Evolutionary conservation across 2,329 filamentous ascomycete genomes (phyloP), one percentile per base, ranked within the genome.

Genomic region (Biscogniauxia marginata): DNA sequence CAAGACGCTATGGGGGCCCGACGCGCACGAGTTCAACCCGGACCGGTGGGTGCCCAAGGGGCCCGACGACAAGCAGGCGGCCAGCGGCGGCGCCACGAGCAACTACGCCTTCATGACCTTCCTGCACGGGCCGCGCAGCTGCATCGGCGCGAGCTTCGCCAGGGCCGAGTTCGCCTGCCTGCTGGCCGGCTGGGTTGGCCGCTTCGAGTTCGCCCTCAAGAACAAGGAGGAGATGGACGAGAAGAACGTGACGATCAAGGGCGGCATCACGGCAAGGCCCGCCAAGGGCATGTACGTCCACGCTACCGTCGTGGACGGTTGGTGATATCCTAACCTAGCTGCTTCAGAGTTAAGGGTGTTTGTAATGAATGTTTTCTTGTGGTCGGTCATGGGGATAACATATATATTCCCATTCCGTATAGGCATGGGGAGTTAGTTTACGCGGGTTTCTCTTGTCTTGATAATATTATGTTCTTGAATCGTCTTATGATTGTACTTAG

Each of bases 91-190:
- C 7, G 88, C 90, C 1, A 77, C 80, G 16, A 90, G 82, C 63
- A 95, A 93, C 72, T 96, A 88, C 70, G 83, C 87, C 0, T 87
- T 89, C 65, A 70, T 93, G 73, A 93, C 90, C 0, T 96, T 96
- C 74, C 72, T 96, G 56, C 91, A 96, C 70, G 93, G 93, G 0
- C 91, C 92, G 1, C 78, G 92, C 52, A 89, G 87, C 67, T 96
- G 93, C 69, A 96, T 96, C 64, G 93, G 92, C 0, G 83, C 87
- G 71, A 79, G 79, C 2, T 96, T 96, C 74, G 89, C 93, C 0
- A 88, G 85, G 69, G 85, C 88, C 0, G 93, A 97, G 77, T 90
- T 96, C 73, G 91, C 90, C 7, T 93, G 89, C 68, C 74, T 97
- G 60, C 70, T 97, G 48, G 92, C 91, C 20, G 81, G 84, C 7